These are phyloP conservation scores for Ogataea populi-albae DNA, from an alignment of 805 yeast genomes.

Conservation along the genomic window DNA sequence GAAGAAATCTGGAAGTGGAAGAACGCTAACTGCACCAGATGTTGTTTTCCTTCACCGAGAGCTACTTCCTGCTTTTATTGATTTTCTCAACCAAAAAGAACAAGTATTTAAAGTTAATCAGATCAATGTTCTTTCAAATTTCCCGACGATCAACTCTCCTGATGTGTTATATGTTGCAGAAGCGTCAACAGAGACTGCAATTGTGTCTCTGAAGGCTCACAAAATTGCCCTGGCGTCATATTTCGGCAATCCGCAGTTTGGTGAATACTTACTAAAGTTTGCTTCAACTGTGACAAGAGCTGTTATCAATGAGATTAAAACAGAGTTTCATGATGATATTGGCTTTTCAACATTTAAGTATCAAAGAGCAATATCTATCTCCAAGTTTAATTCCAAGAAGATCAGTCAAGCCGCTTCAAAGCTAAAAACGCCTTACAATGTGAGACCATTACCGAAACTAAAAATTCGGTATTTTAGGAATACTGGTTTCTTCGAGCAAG, in stretches of 20 bases:
- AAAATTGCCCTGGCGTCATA: slow-evolving; percentile 6
- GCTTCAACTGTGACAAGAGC: slow-evolving; percentile 6
- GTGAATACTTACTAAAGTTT: slow-evolving; percentile 9
- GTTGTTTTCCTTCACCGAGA: slow-evolving; percentile 4
- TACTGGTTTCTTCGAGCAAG: slow-evolving; percentile 10
- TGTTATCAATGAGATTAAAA: not conserved
- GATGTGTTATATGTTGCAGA: slow-evolving; percentile 2
- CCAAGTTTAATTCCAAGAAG: not conserved
- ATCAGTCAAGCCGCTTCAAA: not conserved
- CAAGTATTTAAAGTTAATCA: slow-evolving; percentile 3
- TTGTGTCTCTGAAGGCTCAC: slow-evolving; percentile 3
- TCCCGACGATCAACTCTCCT: slow-evolving; percentile 5
- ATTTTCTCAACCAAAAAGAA: not conserved
- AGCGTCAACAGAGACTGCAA: slow-evolving; percentile 10
- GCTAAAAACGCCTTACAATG: slow-evolving; percentile 1
- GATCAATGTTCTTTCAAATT: slow-evolving; percentile 1
- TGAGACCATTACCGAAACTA: slow-evolving; percentile 6
- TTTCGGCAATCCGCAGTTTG: slow-evolving; percentile 7
- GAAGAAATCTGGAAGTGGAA: slow-evolving; percentile 5
- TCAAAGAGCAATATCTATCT: not conserved
- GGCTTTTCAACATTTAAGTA: slow-evolving; percentile 3
- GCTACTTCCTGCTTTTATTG: slow-evolving; percentile 1
- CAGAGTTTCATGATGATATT: slow-evolving; percentile 4
- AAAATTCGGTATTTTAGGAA: slow-evolving; percentile 5
- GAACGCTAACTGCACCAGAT: slow-evolving; percentile 6